Conservation (phyloP, 257 asterid species). For the Euphrasia confusa region DNA sequence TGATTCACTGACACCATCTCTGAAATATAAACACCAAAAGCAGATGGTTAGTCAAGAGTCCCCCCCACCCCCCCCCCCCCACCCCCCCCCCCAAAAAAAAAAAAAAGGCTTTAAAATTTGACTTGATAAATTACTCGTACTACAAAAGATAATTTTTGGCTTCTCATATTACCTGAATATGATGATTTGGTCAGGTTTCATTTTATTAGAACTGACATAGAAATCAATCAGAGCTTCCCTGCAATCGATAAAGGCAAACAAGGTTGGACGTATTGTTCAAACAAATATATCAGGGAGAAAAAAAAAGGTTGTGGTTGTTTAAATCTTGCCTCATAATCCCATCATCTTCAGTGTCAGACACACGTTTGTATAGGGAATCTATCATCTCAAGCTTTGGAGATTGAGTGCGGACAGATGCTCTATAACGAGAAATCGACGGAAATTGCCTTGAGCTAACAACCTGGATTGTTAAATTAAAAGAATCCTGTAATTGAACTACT, state of each 20-base stretch:
- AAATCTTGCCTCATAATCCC: conserved; percentile 68
- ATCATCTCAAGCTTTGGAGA: conserved; percentile 87
- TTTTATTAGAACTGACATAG: conserved; percentile 59
- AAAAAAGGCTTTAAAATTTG: too few relatives aligned
- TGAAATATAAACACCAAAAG: conserved; percentile 22
- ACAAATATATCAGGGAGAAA: neutral
- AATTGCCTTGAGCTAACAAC: conserved; percentile 91
- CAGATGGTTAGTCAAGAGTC: too few relatives aligned
- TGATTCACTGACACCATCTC: conserved; percentile 91
- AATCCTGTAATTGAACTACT: neutral
- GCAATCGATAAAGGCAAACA: conserved; percentile 22
- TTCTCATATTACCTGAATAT: conserved; percentile 57
- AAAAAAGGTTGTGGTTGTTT: neutral
- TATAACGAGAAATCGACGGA: conserved; percentile 82
- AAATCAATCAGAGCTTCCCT: conserved; percentile 77
- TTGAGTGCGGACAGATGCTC: conserved; percentile 92
- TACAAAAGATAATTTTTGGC: neutral
- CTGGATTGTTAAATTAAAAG: conserved; percentile 29
- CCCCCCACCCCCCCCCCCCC: too few relatives aligned
- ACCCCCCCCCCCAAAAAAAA: too few relatives aligned
- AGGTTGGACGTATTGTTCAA: neutral
- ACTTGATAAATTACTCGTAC: too few relatives aligned
- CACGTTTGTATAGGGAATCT: conserved; percentile 58
- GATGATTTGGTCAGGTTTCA: conserved; percentile 82
- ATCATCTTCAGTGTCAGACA: conserved; percentile 64